Evolutionary conservation across 345 rosid species (phyloP).

Genomic region (Aquilaria yunnanensis): DNA sequence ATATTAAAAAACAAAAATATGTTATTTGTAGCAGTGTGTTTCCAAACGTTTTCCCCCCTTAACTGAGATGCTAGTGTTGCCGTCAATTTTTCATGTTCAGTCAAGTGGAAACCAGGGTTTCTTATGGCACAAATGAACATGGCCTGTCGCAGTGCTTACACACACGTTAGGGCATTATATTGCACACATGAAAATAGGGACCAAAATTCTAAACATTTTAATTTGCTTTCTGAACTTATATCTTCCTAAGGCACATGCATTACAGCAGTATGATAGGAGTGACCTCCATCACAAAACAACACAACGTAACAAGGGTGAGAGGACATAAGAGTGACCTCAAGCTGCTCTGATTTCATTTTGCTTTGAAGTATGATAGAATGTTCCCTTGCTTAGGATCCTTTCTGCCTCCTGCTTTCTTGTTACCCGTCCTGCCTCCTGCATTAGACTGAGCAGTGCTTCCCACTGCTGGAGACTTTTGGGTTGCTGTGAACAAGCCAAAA

Average conservation of each 20-base stretch:
- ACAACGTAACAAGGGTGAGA: background rate
- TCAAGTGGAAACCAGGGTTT: no score
- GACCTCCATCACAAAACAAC: background rate
- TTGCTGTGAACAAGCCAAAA: constrained; percentile 14
- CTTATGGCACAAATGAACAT: no score
- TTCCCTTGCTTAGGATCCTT: constrained; percentile 94
- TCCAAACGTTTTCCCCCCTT: no score
- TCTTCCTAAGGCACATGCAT: background rate
- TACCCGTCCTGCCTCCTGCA: constrained; percentile 50
- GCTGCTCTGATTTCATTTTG: constrained; percentile 25
- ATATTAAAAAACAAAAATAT: no score
- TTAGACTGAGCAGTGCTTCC: constrained; percentile 24
- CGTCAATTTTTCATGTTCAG: no score
- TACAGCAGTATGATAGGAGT: no score
- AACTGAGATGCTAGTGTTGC: no score
- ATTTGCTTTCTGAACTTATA: background rate
- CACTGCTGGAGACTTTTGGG: constrained; percentile 55
- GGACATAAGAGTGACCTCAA: no score
- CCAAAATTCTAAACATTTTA: background rate
- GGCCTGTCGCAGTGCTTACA: no score
- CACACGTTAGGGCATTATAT: no score
- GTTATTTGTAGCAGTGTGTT: no score
- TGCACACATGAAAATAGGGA: no score
- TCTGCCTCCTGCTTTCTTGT: constrained; percentile 52
- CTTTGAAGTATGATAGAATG: constrained; percentile 71